Evolutionary conservation across 2,329 filamentous ascomycete species (phyloP).

Genomic region (Cadophora gregata): DNA sequence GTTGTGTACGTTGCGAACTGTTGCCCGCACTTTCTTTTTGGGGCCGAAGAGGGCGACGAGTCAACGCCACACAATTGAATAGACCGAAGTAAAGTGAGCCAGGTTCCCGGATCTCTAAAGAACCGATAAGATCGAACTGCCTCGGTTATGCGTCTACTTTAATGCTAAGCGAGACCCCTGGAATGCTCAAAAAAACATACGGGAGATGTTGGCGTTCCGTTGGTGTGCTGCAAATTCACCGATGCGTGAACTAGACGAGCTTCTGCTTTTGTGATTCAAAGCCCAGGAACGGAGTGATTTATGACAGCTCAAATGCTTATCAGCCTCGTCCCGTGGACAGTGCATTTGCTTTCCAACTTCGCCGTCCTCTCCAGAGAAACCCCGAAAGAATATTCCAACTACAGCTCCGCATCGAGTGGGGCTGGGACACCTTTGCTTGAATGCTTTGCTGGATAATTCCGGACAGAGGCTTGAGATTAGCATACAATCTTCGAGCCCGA

Average conservation of each 20-base stretch:
- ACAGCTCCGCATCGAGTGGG: no score
- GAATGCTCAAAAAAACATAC: not conserved
- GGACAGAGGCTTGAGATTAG: no score
- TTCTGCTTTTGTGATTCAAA: not conserved
- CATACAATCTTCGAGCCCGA: no score
- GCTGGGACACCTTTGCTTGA: no score
- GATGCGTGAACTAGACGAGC: not conserved
- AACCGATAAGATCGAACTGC: not conserved
- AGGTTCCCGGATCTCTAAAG: no score
- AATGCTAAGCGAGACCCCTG: not conserved
- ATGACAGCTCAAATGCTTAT: not conserved
- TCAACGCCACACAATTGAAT: no score
- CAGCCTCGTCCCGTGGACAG: not conserved
- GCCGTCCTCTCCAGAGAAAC: not conserved
- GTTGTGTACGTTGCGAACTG: no score
- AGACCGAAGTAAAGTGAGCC: no score
- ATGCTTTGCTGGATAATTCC: no score
- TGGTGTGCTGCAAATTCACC: not conserved
- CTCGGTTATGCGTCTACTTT: constrained; percentile 1
- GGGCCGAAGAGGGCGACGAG: no score
- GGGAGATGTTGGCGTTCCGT: not conserved
- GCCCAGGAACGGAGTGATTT: not conserved
- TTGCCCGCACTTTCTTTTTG: no score
- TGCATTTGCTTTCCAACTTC: constrained; percentile 1
- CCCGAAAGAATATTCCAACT: not conserved